Evolutionary conservation across 1,284 basidiomycete genomes (phyloP), one percentile per base, ranked within the genome.

Genomic region (Rugosomyces carneus): DNA sequence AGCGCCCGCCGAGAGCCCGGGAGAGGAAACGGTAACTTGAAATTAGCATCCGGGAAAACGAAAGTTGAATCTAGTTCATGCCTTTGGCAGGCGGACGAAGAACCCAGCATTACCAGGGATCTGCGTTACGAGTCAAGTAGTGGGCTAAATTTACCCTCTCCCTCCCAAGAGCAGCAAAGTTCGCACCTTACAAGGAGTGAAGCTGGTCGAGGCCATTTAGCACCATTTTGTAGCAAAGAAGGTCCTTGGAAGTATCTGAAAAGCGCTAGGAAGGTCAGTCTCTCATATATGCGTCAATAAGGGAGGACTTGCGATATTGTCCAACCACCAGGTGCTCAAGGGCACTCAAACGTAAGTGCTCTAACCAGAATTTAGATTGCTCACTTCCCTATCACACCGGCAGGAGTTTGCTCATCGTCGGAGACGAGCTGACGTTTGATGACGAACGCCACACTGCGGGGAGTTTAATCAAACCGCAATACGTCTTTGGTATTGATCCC

Each of bases 171-270:
- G n/a, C 31, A 34, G 31, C 31, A 15, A 15, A 13, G n/a, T 34
- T 34, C n/a, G 13, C 31, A 16, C 13, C n/a, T 8, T 8, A 34
- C 31, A 34, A 34, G 9, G 15, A 20, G 19, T 21, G 40, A 24
- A 16, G 13, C 11, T 21, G 18, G 29, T 2, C 18, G 8, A 8
- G 16, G 9, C 6, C 31, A n/a, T 43, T 37, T 44, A 9, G 23
- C 27, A 4, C 35, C 42, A 13, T 44, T 44, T 26, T 37, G 42
- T 35, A 29, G n/a, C 15, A 36, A 29, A 9, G 35, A 29, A 10
- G 35, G 24, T 5, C 42, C 42, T 5, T 37, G 21, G 23, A 44
- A 37, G 35, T 44, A 37, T 37, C 7, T 44, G 42, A 29, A 44
- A 29, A 27, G 8, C 8, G 42, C 42, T 7, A 26, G 18, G 21